phyloP scores from a whole-genome alignment of 2,329 filamentous ascomycete genomes.

The Nemania diffusa region DNA sequence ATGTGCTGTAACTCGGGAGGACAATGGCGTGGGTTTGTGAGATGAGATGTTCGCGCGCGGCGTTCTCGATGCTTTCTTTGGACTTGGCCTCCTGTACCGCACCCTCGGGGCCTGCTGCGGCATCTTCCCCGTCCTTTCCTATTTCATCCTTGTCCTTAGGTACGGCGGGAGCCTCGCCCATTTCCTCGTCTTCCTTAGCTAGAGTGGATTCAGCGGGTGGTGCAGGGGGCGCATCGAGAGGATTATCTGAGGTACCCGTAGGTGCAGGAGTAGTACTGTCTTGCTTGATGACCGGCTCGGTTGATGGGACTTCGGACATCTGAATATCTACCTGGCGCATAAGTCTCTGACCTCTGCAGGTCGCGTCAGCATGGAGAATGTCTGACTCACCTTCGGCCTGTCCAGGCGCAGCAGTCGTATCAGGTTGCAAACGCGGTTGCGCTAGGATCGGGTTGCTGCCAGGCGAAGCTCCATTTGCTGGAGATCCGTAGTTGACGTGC shows the following conservation, averaged over 20 bases:
- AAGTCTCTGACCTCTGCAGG: constrained; percentile 12
- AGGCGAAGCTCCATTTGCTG: constrained; percentile 66
- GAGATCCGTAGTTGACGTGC: constrained; percentile 66
- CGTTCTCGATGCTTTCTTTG: constrained; percentile 84
- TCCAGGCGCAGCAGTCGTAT: constrained; percentile 53
- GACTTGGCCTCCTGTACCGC: constrained; percentile 71
- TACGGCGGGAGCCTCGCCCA: constrained; percentile 73
- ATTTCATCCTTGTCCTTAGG: constrained; percentile 59
- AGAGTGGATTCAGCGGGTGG: constrained; percentile 70
- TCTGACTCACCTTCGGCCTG: constrained; percentile 58
- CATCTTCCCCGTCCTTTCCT: constrained; percentile 57
- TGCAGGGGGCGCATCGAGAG: constrained; percentile 74
- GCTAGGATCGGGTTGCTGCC: constrained; percentile 66
- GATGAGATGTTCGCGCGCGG: constrained; percentile 90
- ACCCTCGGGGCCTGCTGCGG: constrained; percentile 57
- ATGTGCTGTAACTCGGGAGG: constrained; percentile 95
- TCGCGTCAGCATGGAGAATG: constrained; percentile 18
- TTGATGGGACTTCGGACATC: constrained; percentile 65
- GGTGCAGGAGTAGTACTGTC: constrained; percentile 69
- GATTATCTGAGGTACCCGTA: constrained; percentile 66
- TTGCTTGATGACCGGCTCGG: constrained; percentile 66
- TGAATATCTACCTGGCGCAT: constrained; percentile 64
- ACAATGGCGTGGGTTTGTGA: constrained; percentile 96
- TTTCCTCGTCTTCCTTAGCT: constrained; percentile 79
- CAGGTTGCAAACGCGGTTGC: constrained; percentile 63